phyloP scores from a whole-genome alignment of 2,329 filamentous ascomycete genomes.

The Beauveria sp. region DNA sequence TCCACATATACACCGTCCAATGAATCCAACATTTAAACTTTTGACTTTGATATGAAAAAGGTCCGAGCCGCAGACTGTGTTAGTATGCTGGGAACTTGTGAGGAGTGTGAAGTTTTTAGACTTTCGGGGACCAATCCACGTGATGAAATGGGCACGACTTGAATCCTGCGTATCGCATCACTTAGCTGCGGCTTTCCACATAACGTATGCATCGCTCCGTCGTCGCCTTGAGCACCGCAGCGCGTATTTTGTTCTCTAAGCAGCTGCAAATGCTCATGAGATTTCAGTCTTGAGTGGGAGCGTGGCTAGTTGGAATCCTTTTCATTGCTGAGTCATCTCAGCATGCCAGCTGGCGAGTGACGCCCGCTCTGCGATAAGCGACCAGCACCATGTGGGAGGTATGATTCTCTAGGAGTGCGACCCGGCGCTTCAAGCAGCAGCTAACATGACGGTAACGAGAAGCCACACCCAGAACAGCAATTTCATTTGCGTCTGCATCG shows the following conservation, averaged over 20 bases:
- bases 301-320: not conserved
- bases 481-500: conserved; percentile 74
- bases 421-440: not conserved
- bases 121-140: not conserved
- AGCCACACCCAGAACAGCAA: conserved; percentile 60
- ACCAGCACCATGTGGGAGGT: conserved; percentile 10
- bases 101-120: not conserved
- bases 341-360: not conserved
- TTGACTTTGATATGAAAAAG: no score
- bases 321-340: not conserved
- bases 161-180: not conserved
- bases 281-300: not conserved
- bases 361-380: not conserved
- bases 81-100: no score
- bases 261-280: not conserved
- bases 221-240: not conserved
- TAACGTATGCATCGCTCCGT: not conserved
- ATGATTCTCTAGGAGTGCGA: not conserved
- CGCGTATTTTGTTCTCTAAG: not conserved
- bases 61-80: not conserved
- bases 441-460: not conserved
- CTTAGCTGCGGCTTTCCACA: not conserved
- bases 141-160: not conserved
- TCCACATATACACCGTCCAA: no score
- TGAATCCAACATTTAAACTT: no score